A percentile compares a stretch with the other conserved stretches of the same genome.
Conservation (phyloP, 345 rosid genomes). For the Hevea brasiliensis region DNA sequence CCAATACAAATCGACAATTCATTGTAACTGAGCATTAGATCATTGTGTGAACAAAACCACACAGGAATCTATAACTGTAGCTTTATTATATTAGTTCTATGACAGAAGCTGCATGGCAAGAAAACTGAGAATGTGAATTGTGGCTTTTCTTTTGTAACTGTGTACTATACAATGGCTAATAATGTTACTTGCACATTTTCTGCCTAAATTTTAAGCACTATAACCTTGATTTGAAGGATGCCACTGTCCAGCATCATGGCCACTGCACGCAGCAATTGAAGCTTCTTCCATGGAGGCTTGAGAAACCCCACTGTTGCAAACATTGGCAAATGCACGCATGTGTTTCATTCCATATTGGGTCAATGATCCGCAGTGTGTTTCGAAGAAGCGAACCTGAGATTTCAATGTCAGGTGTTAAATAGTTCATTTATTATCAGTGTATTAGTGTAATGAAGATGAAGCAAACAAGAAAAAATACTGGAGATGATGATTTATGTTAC, state of each 20-base stretch:
- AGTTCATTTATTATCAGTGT: background rate
- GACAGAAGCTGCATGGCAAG: no score
- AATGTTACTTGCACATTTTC: background rate
- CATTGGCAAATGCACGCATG: conserved; percentile 89
- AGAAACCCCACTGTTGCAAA: conserved; percentile 63
- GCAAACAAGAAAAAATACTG: background rate
- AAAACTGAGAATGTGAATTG: no score
- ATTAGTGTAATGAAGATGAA: background rate
- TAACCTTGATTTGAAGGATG: conserved; percentile 55
- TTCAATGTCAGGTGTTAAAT: background rate
- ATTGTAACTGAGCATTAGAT: no score
- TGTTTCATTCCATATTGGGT: conserved; percentile 96
- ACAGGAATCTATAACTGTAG: no score
- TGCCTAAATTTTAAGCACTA: conserved; percentile 58
- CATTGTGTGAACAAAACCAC: no score
- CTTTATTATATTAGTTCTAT: no score
- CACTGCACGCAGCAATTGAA: conserved; percentile 51
- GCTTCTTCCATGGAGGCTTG: conserved; percentile 62
- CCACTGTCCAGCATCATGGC: conserved; percentile 35
- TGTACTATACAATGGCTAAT: no score
- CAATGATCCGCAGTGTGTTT: conserved; percentile 70
- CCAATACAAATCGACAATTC: no score
- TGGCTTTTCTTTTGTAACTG: no score
- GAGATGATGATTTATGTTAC: conserved; percentile 30
- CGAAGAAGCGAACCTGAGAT: conserved; percentile 68